Evolutionary conservation across 1,139 yeast species (phyloP).

Genomic region (Saccharomycopsis hybrid): DNA sequence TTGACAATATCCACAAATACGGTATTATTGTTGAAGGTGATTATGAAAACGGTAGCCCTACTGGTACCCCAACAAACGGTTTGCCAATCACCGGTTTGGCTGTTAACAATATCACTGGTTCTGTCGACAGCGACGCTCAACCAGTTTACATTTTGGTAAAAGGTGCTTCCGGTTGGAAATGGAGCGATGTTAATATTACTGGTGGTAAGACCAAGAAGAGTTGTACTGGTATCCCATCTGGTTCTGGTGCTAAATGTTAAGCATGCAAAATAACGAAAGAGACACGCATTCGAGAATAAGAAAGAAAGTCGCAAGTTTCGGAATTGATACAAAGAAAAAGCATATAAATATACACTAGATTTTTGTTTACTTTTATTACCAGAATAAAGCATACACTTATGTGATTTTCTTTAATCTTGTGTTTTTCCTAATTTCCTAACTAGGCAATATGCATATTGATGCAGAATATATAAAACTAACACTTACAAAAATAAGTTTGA

Average conservation of each 20-base stretch:
- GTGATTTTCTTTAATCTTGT: too few species aligned
- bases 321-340: too few species aligned
- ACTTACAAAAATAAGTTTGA: too few species aligned
- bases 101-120: conserved; percentile 18
- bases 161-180: conserved; percentile 22
- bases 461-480: too few species aligned
- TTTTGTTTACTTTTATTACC: too few species aligned
- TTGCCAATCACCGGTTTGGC: conserved; percentile 22
- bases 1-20: conserved; percentile 18
- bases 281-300: too few species aligned
- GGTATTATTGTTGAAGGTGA: conserved; percentile 23
- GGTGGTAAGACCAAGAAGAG: conserved; percentile 18
- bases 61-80: conserved; percentile 22
- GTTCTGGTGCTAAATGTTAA: conserved; percentile 12
- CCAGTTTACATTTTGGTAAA: conserved; percentile 19
- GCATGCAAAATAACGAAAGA: too few species aligned
- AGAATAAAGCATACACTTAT: too few species aligned
- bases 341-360: too few species aligned
- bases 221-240: conserved; percentile 22
- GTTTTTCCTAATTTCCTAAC: too few species aligned
- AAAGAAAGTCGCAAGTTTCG: too few species aligned
- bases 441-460: too few species aligned
- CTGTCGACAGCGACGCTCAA: conserved; percentile 16
- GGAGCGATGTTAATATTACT: conserved; percentile 14
- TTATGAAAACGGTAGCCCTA: conserved; percentile 20